These are phyloP conservation scores for Avicennia marina DNA, from an alignment of 257 asterid genomes.

Conservation along the genomic window DNA sequence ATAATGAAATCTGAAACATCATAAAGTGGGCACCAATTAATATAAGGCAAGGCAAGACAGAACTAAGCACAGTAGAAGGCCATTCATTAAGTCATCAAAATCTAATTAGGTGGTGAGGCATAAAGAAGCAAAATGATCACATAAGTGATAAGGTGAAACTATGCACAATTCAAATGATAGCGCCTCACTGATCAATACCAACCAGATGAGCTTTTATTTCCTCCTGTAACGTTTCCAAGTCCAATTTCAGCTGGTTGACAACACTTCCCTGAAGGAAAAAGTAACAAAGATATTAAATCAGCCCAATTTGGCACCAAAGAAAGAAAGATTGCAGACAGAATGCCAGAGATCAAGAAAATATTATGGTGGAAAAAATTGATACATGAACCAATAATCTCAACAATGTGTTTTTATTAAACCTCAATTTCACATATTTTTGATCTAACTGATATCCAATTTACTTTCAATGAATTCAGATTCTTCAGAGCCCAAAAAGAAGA, in stretches of 20 bases:
- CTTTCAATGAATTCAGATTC: not conserved
- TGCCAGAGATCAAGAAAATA: too few relatives aligned
- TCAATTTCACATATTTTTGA: too few relatives aligned
- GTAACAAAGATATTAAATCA: constrained; percentile 6
- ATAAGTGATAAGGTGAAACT: not conserved
- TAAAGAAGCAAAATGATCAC: not conserved
- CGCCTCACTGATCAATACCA: constrained; percentile 26
- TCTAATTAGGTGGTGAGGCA: not conserved
- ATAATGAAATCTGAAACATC: too few relatives aligned
- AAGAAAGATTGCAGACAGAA: too few relatives aligned
- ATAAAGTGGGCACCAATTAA: too few relatives aligned
- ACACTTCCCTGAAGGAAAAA: constrained; percentile 57
- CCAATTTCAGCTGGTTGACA: constrained; percentile 73
- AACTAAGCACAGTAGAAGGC: not conserved
- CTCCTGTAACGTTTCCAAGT: constrained; percentile 69
- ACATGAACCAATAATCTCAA: too few relatives aligned
- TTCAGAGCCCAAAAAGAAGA: not conserved
- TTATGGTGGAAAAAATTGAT: too few relatives aligned
- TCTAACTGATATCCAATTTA: too few relatives aligned
- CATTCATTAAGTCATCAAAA: constrained; percentile 12
- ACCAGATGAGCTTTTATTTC: constrained; percentile 83
- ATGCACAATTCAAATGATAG: constrained; percentile 1
- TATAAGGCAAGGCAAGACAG: not conserved
- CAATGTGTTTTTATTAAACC: too few relatives aligned
- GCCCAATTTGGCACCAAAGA: too few relatives aligned